Base-by-base conservation (phyloP, 2,329 filamentous ascomycete species). In the Fusarium verrucosum region DNA sequence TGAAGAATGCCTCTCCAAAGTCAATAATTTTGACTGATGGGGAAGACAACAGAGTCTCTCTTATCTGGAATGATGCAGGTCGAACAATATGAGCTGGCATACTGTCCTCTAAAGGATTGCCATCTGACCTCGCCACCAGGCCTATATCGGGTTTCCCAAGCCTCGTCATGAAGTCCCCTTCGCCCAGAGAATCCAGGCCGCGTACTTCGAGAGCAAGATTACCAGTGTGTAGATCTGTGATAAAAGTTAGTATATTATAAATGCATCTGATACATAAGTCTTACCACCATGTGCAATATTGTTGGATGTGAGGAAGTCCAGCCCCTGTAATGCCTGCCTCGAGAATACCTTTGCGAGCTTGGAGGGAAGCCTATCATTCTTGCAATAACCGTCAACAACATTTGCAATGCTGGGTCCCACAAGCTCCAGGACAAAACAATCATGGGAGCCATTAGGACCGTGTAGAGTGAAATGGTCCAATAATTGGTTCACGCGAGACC, bases 221-320 rank as follows among this genome's bases (percentile, higher is more conserved):
- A 14, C 61, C 41, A 2, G 45, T 60, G 20, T 69, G 61, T 3
- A 72, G 11, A 52, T 71, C 65, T 72, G 17, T 9, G 4, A n/a
- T 5, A 2, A 23, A 22, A 22, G 10, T 66, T 2, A 65, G 30
- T 11, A 13, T 4, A 6, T 10, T 7, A 10, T 4, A 17, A 4
- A 42, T 22, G 20, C 4, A 11, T 28, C 1, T 10, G 6, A 22
- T 3, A 4, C 3, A 25, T 7, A 7, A 10, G 4, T 17, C 32
- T 52, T 49, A 70, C 69, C 69, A 2, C 70, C 65, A 46, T 71
- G 70, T 2, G 50, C 65, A 32, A 71, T 69, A 5, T 36, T 23
- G 11, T 58, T 23, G 4, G 10, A 6, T 3, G 40, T 8, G 6
- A 72, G 60, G 28, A 51, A 62, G 28, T 68, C 62, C 4, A 72